Percentiles rank a stretch among this genome's conserved stretches.
These are phyloP conservation scores for Solanum phureja DNA, from an alignment of 257 asterid genomes.

Conservation along the genomic window DNA sequence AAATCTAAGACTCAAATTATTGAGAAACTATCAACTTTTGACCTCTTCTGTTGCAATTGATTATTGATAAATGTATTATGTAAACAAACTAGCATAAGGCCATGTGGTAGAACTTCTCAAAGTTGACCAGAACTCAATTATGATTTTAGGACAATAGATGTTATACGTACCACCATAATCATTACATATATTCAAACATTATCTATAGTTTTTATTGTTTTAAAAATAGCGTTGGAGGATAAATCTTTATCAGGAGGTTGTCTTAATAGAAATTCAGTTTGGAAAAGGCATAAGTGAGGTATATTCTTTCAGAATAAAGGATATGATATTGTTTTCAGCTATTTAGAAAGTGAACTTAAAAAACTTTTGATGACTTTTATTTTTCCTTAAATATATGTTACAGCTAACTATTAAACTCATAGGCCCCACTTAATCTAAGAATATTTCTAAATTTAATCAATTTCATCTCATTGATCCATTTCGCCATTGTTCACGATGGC, in stretches of 20 bases:
- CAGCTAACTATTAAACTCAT: too few species aligned
- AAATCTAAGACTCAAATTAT: too few species aligned
- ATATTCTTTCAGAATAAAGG: background rate
- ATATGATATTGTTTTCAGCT: background rate
- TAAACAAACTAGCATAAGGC: background rate
- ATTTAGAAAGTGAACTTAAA: background rate
- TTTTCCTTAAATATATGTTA: too few species aligned
- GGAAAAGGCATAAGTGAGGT: background rate
- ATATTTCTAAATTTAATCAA: background rate
- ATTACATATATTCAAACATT: background rate
- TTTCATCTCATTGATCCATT: background rate
- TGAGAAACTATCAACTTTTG: too few species aligned
- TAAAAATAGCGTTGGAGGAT: too few species aligned
- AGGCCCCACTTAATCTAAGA: too few species aligned
- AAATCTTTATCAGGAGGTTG: too few species aligned
- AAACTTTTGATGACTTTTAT: background rate
- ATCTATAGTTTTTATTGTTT: too few species aligned
- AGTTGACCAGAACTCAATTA: background rate
- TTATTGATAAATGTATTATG: background rate
- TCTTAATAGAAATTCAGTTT: too few species aligned
- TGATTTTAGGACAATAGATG: background rate
- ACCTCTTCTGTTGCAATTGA: background rate
- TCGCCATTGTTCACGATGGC: background rate
- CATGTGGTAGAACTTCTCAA: background rate
- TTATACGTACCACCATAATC: background rate